Evolutionary conservation across 768 basidiomycete species (phyloP).

Genomic region (Hygrocybe punicea): DNA sequence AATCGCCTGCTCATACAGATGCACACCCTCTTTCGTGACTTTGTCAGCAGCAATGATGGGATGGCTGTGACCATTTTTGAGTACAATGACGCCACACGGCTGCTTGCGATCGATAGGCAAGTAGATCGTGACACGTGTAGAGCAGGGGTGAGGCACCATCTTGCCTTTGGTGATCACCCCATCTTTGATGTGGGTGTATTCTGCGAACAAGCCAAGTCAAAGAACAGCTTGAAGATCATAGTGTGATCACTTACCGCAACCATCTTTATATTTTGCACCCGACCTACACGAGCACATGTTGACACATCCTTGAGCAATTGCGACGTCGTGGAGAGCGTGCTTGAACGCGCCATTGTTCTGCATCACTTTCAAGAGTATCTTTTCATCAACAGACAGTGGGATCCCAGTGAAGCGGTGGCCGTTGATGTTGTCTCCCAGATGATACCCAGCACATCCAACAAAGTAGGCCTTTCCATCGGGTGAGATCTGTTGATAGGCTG

Average conservation of each 20-base stretch:
- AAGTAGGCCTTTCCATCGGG: slow-evolving; percentile 11
- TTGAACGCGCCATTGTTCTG: slow-evolving; percentile 6
- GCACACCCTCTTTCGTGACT: slow-evolving; percentile 7
- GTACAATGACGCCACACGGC: slow-evolving; percentile 10
- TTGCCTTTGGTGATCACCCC: slow-evolving; percentile 9
- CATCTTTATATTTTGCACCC: slow-evolving; percentile 4
- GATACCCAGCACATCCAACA: slow-evolving; percentile 8
- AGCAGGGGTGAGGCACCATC: slow-evolving; percentile 9
- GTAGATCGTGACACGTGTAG: slow-evolving; percentile 9
- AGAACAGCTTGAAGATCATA: background rate
- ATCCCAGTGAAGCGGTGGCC: slow-evolving; percentile 7
- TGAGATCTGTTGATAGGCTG: background rate
- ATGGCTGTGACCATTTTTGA: slow-evolving; percentile 13
- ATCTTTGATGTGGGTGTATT: slow-evolving; percentile 11
- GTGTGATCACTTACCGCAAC: background rate
- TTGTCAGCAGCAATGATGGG: slow-evolving; percentile 11
- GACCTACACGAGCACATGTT: slow-evolving; percentile 1
- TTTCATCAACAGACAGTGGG: slow-evolving; percentile 9
- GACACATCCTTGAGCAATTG: background rate
- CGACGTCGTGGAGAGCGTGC: background rate
- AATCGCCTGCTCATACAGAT: slow-evolving; percentile 5
- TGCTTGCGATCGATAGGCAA: slow-evolving; percentile 11
- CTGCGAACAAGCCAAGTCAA: background rate
- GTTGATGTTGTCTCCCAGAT: background rate
- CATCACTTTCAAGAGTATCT: slow-evolving; percentile 2